Evolutionary conservation across 2,329 filamentous ascomycete species (phyloP).

Genomic region (Apiospora marii): DNA sequence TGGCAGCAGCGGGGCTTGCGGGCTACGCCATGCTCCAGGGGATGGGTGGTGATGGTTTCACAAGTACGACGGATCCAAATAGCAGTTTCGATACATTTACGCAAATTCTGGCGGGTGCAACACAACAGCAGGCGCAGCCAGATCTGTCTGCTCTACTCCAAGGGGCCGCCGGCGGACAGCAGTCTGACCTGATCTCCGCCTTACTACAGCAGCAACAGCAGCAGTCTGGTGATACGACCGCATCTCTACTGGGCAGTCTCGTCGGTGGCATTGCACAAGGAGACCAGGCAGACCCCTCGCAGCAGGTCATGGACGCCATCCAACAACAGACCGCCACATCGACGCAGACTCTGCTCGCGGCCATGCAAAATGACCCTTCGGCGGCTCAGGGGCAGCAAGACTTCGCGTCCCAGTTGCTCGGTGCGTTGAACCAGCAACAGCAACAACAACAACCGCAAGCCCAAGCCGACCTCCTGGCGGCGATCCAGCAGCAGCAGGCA

Average conservation of each 20-base stretch:
- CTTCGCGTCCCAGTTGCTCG: not conserved
- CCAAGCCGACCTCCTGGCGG: slow-evolving; percentile 1
- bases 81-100: not conserved
- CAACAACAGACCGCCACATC: slow-evolving; percentile 15
- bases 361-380: not conserved
- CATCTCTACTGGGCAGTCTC: not conserved
- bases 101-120: not conserved
- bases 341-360: not conserved
- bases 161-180: not conserved
- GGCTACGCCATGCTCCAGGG: not conserved
- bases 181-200: not conserved
- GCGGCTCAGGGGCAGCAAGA: not conserved
- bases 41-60: not conserved
- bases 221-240: not conserved
- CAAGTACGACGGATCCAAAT: not conserved
- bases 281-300: not conserved
- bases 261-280: not conserved
- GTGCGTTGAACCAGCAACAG: slow-evolving; percentile 1
- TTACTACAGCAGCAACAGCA: slow-evolving; percentile 12
- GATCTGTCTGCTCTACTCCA: not conserved
- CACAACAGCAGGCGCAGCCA: not conserved
- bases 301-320: slow-evolving; percentile 7
- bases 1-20: slow-evolving; percentile 2
- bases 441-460: slow-evolving; percentile 1
- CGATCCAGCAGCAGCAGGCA: not conserved